Evolutionary conservation across 1,139 yeast genomes (phyloP).

Genomic region (Suhomyces anneliseae): DNA sequence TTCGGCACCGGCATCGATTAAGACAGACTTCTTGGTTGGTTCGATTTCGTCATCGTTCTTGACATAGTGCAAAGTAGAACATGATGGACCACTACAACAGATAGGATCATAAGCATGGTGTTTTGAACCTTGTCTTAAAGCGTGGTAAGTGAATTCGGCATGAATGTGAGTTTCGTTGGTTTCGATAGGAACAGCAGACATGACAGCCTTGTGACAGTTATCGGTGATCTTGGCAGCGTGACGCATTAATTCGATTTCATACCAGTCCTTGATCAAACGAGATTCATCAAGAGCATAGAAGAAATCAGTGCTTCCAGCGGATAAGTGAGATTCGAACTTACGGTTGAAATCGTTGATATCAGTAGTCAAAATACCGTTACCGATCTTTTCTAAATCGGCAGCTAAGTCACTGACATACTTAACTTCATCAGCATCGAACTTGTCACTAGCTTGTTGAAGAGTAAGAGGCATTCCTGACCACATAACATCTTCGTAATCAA

Average conservation of each 20-base stretch:
- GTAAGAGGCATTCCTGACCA: slow-evolving; percentile 91
- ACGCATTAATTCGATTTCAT: slow-evolving; percentile 71
- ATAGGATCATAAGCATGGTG: slow-evolving; percentile 90
- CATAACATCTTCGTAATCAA: slow-evolving; percentile 88
- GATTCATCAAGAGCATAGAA: slow-evolving; percentile 84
- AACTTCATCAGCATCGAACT: slow-evolving; percentile 82
- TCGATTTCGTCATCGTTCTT: slow-evolving; percentile 73
- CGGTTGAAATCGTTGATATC: slow-evolving; percentile 42
- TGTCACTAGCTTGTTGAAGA: slow-evolving; percentile 59
- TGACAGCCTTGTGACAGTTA: slow-evolving; percentile 84
- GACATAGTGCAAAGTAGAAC: slow-evolving; percentile 88
- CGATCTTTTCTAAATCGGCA: slow-evolving; percentile 25
- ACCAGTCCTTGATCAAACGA: slow-evolving; percentile 79
- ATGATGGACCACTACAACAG: slow-evolving; percentile 90
- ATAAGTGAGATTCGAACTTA: slow-evolving; percentile 32
- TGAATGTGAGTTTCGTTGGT: slow-evolving; percentile 87
- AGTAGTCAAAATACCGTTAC: slow-evolving; percentile 35
- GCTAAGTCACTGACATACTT: slow-evolving; percentile 54
- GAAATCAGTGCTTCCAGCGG: slow-evolving; percentile 47
- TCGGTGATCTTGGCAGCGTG: slow-evolving; percentile 85
- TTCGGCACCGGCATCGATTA: slow-evolving; percentile 97
- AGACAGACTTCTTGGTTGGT: slow-evolving; percentile 54
- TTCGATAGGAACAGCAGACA: slow-evolving; percentile 90
- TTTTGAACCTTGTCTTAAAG: slow-evolving; percentile 91
- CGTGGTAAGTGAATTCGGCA: slow-evolving; percentile 93